phyloP scores from a whole-genome alignment of 208 protist genomes.

The Trypanosoma cruzi region DNA sequence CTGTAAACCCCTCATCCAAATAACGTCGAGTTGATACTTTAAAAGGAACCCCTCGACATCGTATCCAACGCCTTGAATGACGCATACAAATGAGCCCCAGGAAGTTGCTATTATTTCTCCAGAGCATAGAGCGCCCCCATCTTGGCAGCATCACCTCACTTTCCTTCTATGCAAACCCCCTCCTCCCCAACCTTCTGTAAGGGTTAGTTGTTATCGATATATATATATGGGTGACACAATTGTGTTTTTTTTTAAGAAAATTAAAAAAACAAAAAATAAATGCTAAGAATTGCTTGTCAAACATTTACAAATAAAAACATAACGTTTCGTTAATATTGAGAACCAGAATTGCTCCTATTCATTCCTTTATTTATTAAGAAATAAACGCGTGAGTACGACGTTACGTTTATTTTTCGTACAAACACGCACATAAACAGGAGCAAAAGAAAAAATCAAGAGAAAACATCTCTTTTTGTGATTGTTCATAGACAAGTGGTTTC shows the following conservation, averaged over 20 bases:
- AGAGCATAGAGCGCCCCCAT: not conserved
- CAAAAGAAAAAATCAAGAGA: not conserved
- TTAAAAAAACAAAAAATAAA: not conserved
- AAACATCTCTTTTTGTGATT: not conserved
- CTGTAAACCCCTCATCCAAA: not conserved
- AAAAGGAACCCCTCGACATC: not conserved
- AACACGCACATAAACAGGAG: not conserved
- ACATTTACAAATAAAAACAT: not conserved
- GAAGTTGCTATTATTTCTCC: not conserved
- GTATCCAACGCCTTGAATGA: slow-evolving; percentile 13
- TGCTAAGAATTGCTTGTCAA: not conserved
- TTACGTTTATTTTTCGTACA: not conserved
- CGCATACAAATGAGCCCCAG: not conserved
- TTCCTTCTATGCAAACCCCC: not conserved
- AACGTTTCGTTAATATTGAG: not conserved
- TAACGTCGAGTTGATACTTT: not conserved
- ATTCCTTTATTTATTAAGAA: not conserved
- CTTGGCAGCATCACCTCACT: not conserved
- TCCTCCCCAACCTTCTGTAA: not conserved
- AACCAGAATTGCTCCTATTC: too few relatives aligned
- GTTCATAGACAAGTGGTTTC: not conserved
- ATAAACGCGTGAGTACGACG: not conserved
- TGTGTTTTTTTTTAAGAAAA: too few relatives aligned
- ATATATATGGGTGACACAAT: not conserved
- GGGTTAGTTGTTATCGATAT: not conserved